These are phyloP conservation scores for Cunninghamia lanceolata DNA, from an alignment of 75 land plant genomes.

Conservation along the genomic window DNA sequence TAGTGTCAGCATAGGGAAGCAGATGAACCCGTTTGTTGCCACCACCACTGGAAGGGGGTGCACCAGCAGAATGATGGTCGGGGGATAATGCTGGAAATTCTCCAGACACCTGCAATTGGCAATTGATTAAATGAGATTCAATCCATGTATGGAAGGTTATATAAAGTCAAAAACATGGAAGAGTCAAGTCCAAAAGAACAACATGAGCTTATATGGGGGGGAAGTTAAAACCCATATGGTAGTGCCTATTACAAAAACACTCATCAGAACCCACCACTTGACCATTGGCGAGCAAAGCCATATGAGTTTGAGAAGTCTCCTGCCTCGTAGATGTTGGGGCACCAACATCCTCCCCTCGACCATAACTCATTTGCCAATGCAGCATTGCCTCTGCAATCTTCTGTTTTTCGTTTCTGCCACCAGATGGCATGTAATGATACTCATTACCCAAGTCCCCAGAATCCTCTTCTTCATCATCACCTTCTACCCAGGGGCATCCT, in stretches of 20 bases:
- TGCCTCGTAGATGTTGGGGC: constrained; percentile 41
- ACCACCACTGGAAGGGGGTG: constrained; percentile 44
- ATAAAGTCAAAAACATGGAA: not conserved
- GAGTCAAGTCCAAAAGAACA: not conserved
- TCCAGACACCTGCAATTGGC: constrained; percentile 56
- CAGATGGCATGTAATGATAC: constrained; percentile 39
- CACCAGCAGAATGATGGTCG: constrained; percentile 52
- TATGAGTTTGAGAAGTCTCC: constrained; percentile 48
- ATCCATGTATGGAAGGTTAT: not conserved
- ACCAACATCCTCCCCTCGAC: constrained; percentile 50
- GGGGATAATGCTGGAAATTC: constrained; percentile 73
- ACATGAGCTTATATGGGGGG: not conserved
- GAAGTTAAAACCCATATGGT: not conserved
- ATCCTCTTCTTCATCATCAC: constrained; percentile 62
- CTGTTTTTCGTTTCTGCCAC: constrained; percentile 54
- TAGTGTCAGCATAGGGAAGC: constrained; percentile 38
- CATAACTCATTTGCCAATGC: constrained; percentile 68
- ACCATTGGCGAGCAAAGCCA: constrained; percentile 65
- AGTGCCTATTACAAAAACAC: not conserved
- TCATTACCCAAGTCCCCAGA: constrained; percentile 54
- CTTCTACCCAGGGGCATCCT: constrained; percentile 73
- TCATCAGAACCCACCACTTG: constrained; percentile 28
- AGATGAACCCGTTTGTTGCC: constrained; percentile 52
- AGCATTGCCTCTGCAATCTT: constrained; percentile 72
- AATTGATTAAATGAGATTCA: not conserved